These are phyloP conservation scores for Aureobasidium namibiae DNA, from an alignment of 2,329 filamentous ascomycete genomes.

Conservation along the genomic window DNA sequence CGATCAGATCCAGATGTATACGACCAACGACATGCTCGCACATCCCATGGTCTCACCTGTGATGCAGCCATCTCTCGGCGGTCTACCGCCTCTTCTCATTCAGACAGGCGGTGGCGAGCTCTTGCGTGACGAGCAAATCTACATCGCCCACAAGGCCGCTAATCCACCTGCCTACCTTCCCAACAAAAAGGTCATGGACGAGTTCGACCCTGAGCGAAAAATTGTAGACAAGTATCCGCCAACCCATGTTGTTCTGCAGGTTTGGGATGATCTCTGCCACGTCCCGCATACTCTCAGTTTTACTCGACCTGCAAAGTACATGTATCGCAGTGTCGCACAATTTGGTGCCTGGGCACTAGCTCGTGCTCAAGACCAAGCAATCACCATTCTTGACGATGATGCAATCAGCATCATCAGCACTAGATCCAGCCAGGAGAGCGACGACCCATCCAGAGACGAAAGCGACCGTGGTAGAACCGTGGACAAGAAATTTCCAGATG, in stretches of 20 bases:
- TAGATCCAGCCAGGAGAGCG: constrained; percentile 25
- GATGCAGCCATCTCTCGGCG: constrained; percentile 80
- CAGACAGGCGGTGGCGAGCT: constrained; percentile 83
- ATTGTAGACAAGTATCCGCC: constrained; percentile 61
- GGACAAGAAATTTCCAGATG: constrained; percentile 7
- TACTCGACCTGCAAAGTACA: constrained; percentile 89
- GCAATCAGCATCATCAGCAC: constrained; percentile 64
- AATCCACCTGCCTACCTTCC: constrained; percentile 71
- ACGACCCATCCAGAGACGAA: constrained; percentile 1
- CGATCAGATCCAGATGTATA: constrained; percentile 85
- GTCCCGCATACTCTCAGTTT: constrained; percentile 90
- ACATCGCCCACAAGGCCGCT: constrained; percentile 88
- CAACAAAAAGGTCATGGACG: constrained; percentile 53
- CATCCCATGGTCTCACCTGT: constrained; percentile 88
- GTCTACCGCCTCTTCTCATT: constrained; percentile 78
- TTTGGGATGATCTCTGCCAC: constrained; percentile 94
- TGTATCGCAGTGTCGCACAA: constrained; percentile 87
- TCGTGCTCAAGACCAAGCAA: constrained; percentile 66
- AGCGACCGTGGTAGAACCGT: constrained; percentile 8
- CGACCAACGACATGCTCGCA: constrained; percentile 73
- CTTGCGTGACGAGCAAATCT: constrained; percentile 89
- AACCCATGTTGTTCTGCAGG: constrained; percentile 86
- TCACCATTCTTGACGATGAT: constrained; percentile 76
- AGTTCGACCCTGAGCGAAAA: constrained; percentile 48
- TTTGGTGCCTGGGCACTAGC: constrained; percentile 90